A percentile compares a stretch with the other conserved stretches of the same genome.
phyloP scores from a whole-genome alignment of 805 yeast species.

The Ogataea methanolica region DNA sequence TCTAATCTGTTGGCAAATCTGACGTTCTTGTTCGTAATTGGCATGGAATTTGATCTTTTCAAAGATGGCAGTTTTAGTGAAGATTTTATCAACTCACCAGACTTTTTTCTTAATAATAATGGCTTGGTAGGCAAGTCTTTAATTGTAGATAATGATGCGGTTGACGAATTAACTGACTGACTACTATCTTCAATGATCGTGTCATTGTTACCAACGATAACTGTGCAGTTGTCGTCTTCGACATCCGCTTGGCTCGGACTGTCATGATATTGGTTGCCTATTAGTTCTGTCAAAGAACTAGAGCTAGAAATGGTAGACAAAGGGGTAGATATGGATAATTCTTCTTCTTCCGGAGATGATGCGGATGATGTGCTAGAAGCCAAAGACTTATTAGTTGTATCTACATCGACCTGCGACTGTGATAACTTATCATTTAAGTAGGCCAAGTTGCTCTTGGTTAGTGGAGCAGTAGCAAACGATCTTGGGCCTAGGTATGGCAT shows the following conservation, averaged over 20 bases:
- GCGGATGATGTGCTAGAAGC: constrained; percentile 10
- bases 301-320: constrained; percentile 23
- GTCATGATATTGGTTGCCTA: not conserved
- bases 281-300: constrained; percentile 11
- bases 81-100: constrained; percentile 46
- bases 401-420: constrained; percentile 4
- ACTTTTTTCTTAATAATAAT: constrained; percentile 43
- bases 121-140: constrained; percentile 15
- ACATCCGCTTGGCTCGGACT: not conserved
- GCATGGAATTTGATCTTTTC: constrained; percentile 43
- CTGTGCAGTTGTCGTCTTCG: constrained; percentile 26
- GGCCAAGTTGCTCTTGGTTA: constrained; percentile 29
- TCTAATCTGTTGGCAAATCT: constrained; percentile 59
- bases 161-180: constrained; percentile 2
- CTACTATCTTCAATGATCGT: too few species aligned
- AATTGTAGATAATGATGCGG: constrained; percentile 16
- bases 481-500: constrained; percentile 35
- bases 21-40: constrained; percentile 47
- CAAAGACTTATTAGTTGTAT: not conserved
- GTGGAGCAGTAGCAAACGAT: constrained; percentile 32
- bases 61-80: constrained; percentile 44
- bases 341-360: constrained; percentile 22
- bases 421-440: constrained; percentile 23
- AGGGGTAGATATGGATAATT: constrained; percentile 23
- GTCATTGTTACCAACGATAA: constrained; percentile 10